Evolutionary conservation across 2,329 filamentous ascomycete species (phyloP).

Genomic region (Claviceps monticola): DNA sequence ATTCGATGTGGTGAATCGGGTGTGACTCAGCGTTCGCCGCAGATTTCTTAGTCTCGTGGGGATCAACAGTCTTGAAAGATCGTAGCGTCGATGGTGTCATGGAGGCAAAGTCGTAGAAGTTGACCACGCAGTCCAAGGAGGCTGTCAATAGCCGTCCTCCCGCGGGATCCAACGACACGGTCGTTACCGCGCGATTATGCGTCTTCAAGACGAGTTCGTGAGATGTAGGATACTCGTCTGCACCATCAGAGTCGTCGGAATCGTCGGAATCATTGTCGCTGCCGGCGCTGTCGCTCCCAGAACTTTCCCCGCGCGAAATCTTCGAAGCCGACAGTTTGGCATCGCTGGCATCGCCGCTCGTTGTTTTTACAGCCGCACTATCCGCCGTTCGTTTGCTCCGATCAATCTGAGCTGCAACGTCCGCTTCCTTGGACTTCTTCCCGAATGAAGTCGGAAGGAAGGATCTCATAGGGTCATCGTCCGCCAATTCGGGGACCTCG

Average conservation of each 20-base stretch:
- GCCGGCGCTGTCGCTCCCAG: conserved; percentile 14
- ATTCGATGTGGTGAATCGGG: conserved; percentile 72
- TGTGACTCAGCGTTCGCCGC: conserved; percentile 67
- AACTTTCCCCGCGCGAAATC: conserved; percentile 5
- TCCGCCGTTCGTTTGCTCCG: conserved; percentile 49
- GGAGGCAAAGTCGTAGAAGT: conserved; percentile 86
- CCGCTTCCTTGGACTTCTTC: conserved; percentile 59
- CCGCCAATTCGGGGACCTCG: conserved; percentile 37
- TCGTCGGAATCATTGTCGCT: conserved; percentile 17
- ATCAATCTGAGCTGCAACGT: conserved; percentile 70
- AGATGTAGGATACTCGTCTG: conserved; percentile 81
- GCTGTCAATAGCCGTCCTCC: conserved; percentile 80
- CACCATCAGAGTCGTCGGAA: conserved; percentile 50
- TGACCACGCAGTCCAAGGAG: conserved; percentile 80
- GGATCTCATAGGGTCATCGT: conserved; percentile 56
- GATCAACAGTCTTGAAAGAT: conserved; percentile 86
- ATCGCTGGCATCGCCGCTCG: conserved; percentile 3
- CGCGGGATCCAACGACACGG: conserved; percentile 69
- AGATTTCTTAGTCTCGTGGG: conserved; percentile 58
- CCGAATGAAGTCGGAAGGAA: conserved; percentile 79
- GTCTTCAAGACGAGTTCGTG: conserved; percentile 90
- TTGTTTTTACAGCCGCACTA: background rate
- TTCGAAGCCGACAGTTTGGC: conserved; percentile 7
- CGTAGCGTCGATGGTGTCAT: conserved; percentile 92
- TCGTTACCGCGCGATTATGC: conserved; percentile 77